A percentile compares a stretch with the other conserved stretches of the same genome.
phyloP scores from a whole-genome alignment of 805 yeast genomes.

The Diddensiella caesifluorescens region DNA sequence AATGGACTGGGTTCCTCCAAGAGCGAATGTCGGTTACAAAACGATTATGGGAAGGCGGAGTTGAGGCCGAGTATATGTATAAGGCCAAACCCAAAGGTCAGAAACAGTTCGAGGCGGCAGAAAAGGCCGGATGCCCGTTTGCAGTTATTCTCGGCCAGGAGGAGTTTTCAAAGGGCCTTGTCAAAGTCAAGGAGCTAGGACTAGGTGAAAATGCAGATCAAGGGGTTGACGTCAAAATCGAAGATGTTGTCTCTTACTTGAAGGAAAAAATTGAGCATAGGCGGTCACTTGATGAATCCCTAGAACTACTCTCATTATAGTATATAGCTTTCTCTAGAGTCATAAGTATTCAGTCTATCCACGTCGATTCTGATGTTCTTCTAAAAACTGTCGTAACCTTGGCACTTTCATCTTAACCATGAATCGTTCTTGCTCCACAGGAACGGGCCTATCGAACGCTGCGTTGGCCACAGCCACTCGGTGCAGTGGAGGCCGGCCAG shows the following conservation, averaged over 20 bases:
- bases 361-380: not conserved
- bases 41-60: constrained; percentile 78
- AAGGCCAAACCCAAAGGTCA: constrained; percentile 91
- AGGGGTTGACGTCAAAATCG: constrained; percentile 70
- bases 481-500: constrained; percentile 4
- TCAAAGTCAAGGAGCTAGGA: constrained; percentile 84
- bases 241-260: constrained; percentile 51
- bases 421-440: constrained; percentile 7
- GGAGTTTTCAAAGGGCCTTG: constrained; percentile 73
- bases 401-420: constrained; percentile 21
- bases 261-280: constrained; percentile 41
- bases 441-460: no score
- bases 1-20: constrained; percentile 85
- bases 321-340: no score
- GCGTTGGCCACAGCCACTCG: constrained; percentile 1
- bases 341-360: no score
- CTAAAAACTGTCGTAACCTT: constrained; percentile 11
- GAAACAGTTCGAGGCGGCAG: constrained; percentile 97
- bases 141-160: constrained; percentile 96
- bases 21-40: constrained; percentile 89
- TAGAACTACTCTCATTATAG: constrained; percentile 13
- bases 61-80: constrained; percentile 86
- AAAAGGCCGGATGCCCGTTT: constrained; percentile 81
- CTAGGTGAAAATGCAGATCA: constrained; percentile 83
- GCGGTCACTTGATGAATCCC: constrained; percentile 15